phyloP scores from a whole-genome alignment of 805 yeast species.

The Nakazawaea sp. region DNA sequence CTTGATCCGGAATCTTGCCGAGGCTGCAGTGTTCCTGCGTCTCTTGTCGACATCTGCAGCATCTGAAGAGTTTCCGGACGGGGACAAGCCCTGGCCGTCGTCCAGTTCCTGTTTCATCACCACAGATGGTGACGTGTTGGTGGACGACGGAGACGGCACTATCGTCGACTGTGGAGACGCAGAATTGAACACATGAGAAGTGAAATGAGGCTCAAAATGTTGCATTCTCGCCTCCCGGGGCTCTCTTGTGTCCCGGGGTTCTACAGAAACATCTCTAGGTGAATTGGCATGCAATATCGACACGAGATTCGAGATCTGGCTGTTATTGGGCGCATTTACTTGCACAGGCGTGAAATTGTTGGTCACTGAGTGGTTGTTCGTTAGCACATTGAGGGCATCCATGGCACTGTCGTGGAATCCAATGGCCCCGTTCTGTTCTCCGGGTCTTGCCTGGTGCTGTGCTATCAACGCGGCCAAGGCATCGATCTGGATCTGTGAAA shows the following conservation, averaged over 20 bases:
- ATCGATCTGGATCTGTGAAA: slow-evolving; percentile 63
- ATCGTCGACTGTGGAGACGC: neutral
- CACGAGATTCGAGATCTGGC: slow-evolving; percentile 3
- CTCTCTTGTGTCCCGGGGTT: too few relatives aligned
- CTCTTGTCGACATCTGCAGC: slow-evolving; percentile 62
- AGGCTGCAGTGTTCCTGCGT: slow-evolving; percentile 86
- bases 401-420: slow-evolving; percentile 8
- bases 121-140: neutral
- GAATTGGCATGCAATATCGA: slow-evolving; percentile 4
- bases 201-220: neutral
- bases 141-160: neutral
- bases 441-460: slow-evolving; percentile 39
- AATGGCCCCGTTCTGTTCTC: neutral
- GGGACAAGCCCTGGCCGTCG: neutral
- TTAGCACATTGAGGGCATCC: slow-evolving; percentile 3
- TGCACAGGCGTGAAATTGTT: slow-evolving; percentile 5
- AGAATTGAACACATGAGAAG: neutral
- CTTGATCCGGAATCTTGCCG: slow-evolving; percentile 88
- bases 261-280: neutral
- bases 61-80: slow-evolving; percentile 12
- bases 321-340: neutral
- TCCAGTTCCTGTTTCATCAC: neutral
- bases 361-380: neutral
- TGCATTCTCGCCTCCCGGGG: neutral
- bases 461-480: slow-evolving; percentile 69